Percentiles rank a stretch among this genome's conserved stretches.
These are phyloP conservation scores for Phoma sp. DNA, from an alignment of 2,329 filamentous ascomycete genomes.

Conservation along the genomic window DNA sequence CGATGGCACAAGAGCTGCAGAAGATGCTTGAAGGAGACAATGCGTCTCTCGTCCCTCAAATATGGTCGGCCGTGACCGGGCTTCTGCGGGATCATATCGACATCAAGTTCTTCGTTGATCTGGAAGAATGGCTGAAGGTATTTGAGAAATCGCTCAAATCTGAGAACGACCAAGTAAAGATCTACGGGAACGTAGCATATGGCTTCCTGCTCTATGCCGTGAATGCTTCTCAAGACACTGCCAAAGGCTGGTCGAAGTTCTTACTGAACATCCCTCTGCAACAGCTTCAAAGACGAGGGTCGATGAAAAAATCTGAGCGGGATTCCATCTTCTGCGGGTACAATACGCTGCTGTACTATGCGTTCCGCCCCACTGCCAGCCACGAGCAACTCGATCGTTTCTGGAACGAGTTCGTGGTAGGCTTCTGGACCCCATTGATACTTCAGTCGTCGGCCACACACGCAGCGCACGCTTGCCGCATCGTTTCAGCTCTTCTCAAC, in stretches of 20 bases:
- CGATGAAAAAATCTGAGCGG: constrained; percentile 71
- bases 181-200: constrained; percentile 84
- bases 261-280: constrained; percentile 36
- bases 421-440: constrained; percentile 60
- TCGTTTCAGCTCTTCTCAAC: constrained; percentile 78
- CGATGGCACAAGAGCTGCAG: constrained; percentile 71
- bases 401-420: constrained; percentile 79
- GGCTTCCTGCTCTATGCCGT: constrained; percentile 81
- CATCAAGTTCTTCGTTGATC: constrained; percentile 73
- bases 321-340: constrained; percentile 73
- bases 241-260: constrained; percentile 51
- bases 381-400: constrained; percentile 72
- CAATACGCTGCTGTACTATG: constrained; percentile 60
- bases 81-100: constrained; percentile 71
- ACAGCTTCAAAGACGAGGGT: constrained; percentile 52
- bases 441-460: constrained; percentile 29
- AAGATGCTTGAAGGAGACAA: constrained; percentile 65
- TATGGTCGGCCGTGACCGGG: constrained; percentile 85
- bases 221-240: constrained; percentile 67
- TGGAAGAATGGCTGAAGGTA: constrained; percentile 76
- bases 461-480: constrained; percentile 57
- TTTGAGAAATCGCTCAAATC: constrained; percentile 87
- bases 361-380: constrained; percentile 72
- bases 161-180: constrained; percentile 67
- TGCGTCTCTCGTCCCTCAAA: constrained; percentile 76